A percentile compares a stretch with the other conserved stretches of the same genome.
Conservation (phyloP, 2,329 filamentous ascomycete genomes). For the Geosmithia morbida region DNA sequence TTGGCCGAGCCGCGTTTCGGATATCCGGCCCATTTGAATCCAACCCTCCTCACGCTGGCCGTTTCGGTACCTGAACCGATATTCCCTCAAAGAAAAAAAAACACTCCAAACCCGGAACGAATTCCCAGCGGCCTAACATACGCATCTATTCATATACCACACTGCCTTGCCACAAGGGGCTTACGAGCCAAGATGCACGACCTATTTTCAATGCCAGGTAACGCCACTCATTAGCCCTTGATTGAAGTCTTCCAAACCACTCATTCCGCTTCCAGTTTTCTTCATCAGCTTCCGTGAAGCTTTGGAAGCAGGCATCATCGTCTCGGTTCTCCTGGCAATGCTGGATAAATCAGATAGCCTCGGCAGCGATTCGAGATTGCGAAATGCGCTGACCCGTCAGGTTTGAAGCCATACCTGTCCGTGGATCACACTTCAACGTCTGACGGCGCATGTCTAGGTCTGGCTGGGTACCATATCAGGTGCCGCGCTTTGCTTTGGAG, state of each 20-base stretch:
- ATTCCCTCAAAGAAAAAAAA: background rate
- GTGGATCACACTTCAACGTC: background rate
- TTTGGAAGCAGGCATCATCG: constrained; percentile 70
- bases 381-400: constrained; percentile 48
- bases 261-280: constrained; percentile 65
- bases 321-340: constrained; percentile 74
- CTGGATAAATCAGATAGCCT: constrained; percentile 57
- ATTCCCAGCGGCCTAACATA: background rate
- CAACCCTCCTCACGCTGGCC: background rate
- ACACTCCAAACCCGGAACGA: background rate
- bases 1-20: background rate
- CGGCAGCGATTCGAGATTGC: constrained; percentile 35
- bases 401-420: constrained; percentile 26
- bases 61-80: background rate
- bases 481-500: constrained; percentile 46
- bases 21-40: background rate
- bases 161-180: background rate
- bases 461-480: constrained; percentile 54
- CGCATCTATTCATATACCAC: background rate
- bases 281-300: constrained; percentile 84
- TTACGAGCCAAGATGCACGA: background rate
- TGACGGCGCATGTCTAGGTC: constrained; percentile 16
- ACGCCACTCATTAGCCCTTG: background rate
- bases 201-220: background rate
- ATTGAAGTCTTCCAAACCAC: constrained; percentile 38